phyloP scores from a whole-genome alignment of 345 rosid genomes.

The Camelina neglecta region DNA sequence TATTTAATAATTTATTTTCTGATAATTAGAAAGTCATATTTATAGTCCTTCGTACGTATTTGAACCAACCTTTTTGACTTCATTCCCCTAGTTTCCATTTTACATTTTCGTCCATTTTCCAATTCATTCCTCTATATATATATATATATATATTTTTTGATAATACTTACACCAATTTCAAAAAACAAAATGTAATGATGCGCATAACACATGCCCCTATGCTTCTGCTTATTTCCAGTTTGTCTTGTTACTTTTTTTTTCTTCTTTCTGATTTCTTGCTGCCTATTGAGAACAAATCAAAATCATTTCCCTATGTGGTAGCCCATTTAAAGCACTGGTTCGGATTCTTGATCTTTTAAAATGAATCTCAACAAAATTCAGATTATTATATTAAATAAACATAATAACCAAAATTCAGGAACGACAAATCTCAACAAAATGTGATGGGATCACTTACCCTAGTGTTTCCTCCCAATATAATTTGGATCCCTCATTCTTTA shows the following conservation, averaged over 20 bases:
- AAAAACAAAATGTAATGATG: constrained; percentile 21
- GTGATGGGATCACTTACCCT: not conserved
- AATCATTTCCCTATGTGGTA: constrained; percentile 39
- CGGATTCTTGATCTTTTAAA: constrained; percentile 6
- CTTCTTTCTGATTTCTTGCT: constrained; percentile 32
- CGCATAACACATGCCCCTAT: constrained; percentile 39
- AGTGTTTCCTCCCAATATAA: not conserved
- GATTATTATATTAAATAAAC: not conserved
- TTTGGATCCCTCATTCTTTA: not conserved
- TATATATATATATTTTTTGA: not conserved
- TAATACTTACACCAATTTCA: constrained; percentile 3
- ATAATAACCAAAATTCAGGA: too few relatives aligned
- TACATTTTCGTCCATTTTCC: constrained; percentile 13
- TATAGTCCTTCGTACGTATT: constrained; percentile 37
- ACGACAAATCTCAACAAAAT: too few relatives aligned
- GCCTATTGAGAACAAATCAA: constrained; percentile 30
- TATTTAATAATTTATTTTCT: constrained; percentile 20
- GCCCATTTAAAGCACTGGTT: constrained; percentile 19
- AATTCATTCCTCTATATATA: constrained; percentile 2
- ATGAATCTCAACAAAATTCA: not conserved
- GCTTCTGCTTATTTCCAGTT: constrained; percentile 38
- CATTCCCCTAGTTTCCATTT: constrained; percentile 30
- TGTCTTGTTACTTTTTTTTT: constrained; percentile 35
- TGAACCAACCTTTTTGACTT: constrained; percentile 35
- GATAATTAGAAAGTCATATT: constrained; percentile 30